phyloP scores from a whole-genome alignment of 768 basidiomycete genomes.

The Naganishia onofrii region DNA sequence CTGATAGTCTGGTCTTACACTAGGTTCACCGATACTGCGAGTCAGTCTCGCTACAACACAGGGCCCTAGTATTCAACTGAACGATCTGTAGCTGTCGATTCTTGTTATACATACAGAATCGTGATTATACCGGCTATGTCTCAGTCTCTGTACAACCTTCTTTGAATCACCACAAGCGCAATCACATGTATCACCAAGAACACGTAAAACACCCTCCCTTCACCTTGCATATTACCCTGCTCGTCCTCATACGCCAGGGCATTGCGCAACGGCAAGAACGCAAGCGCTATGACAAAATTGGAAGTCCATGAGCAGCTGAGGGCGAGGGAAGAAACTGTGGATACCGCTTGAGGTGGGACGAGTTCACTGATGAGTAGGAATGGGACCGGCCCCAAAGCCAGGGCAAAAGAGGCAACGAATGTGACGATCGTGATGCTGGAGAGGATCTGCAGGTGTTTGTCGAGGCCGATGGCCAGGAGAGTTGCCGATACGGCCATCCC shows the following conservation, averaged over 20 bases:
- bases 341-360: slow-evolving; percentile 74
- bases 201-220: slow-evolving; percentile 85
- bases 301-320: slow-evolving; percentile 75
- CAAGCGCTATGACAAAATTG: slow-evolving; percentile 79
- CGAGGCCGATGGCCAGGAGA: slow-evolving; percentile 68
- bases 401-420: slow-evolving; percentile 86
- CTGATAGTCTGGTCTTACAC: background rate
- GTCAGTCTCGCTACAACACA: slow-evolving; percentile 80
- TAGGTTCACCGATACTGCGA: slow-evolving; percentile 73
- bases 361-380: slow-evolving; percentile 91
- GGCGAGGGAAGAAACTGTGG: slow-evolving; percentile 70
- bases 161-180: slow-evolving; percentile 39
- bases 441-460: slow-evolving; percentile 61
- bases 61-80: slow-evolving; percentile 84
- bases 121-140: background rate
- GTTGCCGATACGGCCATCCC: slow-evolving; percentile 68
- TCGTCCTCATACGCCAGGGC: slow-evolving; percentile 55
- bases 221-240: slow-evolving; percentile 57
- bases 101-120: background rate
- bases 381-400: slow-evolving; percentile 86
- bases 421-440: slow-evolving; percentile 70
- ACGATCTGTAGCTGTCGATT: slow-evolving; percentile 55
- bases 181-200: slow-evolving; percentile 64
- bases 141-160: slow-evolving; percentile 28
- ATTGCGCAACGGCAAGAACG: slow-evolving; percentile 81